Conservation (phyloP, 2,329 filamentous ascomycete species). For the Colletotrichum zoysiae region DNA sequence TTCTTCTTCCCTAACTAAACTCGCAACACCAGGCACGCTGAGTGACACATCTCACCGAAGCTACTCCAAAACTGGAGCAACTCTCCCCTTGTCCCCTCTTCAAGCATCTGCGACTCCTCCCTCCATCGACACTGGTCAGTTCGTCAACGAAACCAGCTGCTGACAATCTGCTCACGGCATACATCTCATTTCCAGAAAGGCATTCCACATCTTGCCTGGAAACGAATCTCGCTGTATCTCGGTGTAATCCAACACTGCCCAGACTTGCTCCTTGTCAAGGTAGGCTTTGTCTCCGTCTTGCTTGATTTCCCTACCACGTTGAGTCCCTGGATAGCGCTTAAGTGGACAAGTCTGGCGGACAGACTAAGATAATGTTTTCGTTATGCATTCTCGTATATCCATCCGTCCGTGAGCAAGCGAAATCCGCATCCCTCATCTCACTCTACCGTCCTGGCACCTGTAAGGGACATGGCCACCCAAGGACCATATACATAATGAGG, state of each 20-base stretch:
- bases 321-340: background rate
- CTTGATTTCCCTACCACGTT: background rate
- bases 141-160: conserved; percentile 11
- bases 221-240: background rate
- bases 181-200: background rate
- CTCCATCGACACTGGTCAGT: conserved; percentile 7
- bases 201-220: background rate
- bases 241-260: background rate
- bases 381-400: background rate
- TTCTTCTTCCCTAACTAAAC: conserved; percentile 4
- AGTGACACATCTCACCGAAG: conserved; percentile 26
- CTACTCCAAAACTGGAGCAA: conserved; percentile 30
- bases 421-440: background rate
- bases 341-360: background rate
- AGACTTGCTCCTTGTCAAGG: conserved; percentile 9
- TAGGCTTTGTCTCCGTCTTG: conserved; percentile 5
- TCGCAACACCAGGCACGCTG: conserved; percentile 5
- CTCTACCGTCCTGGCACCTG: background rate
- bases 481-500: background rate
- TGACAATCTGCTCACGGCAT: conserved; percentile 2
- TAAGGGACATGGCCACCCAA: background rate
- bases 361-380: no score
- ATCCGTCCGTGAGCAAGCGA: background rate
- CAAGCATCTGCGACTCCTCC: background rate
- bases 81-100: background rate